Conservation (phyloP, 1,139 yeast species). For the Ogataea hybrid region DNA sequence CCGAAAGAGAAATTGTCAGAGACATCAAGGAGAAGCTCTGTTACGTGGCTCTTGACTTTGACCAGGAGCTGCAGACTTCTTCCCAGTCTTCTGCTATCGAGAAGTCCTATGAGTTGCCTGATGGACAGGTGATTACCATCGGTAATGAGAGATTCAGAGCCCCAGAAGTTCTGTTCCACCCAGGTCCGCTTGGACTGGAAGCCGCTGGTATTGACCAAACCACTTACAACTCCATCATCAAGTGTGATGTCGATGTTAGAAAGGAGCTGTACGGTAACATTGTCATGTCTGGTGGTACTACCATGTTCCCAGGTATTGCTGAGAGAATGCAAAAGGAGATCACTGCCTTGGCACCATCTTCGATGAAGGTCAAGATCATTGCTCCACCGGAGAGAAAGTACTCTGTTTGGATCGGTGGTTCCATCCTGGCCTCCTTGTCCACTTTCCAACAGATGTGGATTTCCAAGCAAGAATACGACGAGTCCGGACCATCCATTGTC, state of each 20-base stretch:
- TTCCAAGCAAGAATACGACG: constrained; percentile 99
- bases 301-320: constrained; percentile 99
- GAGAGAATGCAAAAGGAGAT: constrained; percentile 99
- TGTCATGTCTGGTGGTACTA: constrained; percentile 99
- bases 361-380: constrained; percentile 98
- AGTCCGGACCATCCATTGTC: constrained; percentile 99
- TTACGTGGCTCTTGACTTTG: constrained; percentile 72
- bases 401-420: constrained; percentile 99
- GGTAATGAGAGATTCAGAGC: constrained; percentile 99
- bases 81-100: constrained; percentile 98
- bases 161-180: constrained; percentile 99
- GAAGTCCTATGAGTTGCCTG: constrained; percentile 99
- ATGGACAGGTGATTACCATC: constrained; percentile 98
- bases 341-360: constrained; percentile 98
- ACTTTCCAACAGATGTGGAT: constrained; percentile 99
- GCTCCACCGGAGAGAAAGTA: constrained; percentile 99
- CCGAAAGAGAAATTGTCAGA: constrained; percentile 99
- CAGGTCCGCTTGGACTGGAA: constrained; percentile 95
- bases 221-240: constrained; percentile 97
- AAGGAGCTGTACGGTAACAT: constrained; percentile 99
- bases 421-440: constrained; percentile 96
- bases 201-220: constrained; percentile 99
- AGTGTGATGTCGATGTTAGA: constrained; percentile 99
- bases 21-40: constrained; percentile 99
- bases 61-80: constrained; percentile 91